These are phyloP conservation scores for Podochytrium sp. DNA, from an alignment of 192 early-diverging fungal genomes.

Conservation along the genomic window DNA sequence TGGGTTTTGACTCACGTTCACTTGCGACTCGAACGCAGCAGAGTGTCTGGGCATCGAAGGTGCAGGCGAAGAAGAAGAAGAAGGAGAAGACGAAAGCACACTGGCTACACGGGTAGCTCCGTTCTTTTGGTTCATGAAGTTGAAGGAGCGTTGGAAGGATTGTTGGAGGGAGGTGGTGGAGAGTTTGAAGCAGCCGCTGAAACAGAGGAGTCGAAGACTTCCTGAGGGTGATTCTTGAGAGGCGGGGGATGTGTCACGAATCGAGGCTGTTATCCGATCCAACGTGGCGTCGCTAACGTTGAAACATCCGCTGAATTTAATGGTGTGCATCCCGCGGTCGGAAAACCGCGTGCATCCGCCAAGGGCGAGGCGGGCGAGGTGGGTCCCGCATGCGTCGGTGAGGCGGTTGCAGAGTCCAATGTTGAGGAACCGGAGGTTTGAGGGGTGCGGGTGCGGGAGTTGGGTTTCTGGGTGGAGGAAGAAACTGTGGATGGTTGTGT, in stretches of 20 bases:
- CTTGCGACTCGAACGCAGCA: too few relatives aligned
- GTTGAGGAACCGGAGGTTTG: constrained; percentile 12
- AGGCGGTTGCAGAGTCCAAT: constrained; percentile 25
- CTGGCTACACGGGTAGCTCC: too few relatives aligned
- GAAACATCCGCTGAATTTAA: constrained; percentile 27
- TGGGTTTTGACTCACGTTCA: too few relatives aligned
- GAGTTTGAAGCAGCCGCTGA: constrained; percentile 32
- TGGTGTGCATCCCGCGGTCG: constrained; percentile 3
- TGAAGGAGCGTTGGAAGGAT: constrained; percentile 18
- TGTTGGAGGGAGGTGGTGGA: constrained; percentile 10
- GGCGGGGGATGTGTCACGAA: background rate
- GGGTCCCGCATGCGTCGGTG: background rate
- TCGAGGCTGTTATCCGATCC: background rate
- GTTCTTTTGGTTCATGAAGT: constrained; percentile 30
- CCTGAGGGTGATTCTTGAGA: background rate
- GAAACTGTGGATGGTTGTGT: background rate
- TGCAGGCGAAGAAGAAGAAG: too few relatives aligned
- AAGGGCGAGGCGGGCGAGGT: background rate
- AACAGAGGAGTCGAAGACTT: constrained; percentile 28
- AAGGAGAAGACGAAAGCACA: too few relatives aligned
- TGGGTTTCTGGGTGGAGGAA: background rate
- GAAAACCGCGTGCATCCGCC: background rate
- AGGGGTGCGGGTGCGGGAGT: background rate
- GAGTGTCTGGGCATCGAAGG: too few relatives aligned
- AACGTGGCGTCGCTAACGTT: constrained; percentile 9